Conservation (phyloP, 139 green algal genomes). For the Chlorokybus atmophyticus region DNA sequence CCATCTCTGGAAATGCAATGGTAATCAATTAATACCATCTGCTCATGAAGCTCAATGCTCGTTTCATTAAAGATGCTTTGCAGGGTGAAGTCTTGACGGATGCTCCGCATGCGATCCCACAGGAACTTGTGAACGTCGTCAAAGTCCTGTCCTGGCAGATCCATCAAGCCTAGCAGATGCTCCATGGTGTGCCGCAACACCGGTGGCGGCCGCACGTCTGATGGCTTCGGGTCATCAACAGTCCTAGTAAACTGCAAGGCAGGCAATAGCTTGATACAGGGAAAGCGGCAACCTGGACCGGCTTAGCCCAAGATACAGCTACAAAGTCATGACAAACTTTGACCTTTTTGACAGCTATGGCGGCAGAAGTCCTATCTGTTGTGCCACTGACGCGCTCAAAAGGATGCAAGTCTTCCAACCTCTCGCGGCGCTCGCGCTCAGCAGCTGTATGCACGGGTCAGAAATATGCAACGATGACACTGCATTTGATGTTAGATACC, state of each 20-base stretch:
- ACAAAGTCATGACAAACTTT: constrained; percentile 1
- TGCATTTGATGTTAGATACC: too few relatives aligned
- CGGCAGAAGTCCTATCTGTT: constrained; percentile 1
- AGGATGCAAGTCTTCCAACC: constrained; percentile 4
- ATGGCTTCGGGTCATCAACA: background rate
- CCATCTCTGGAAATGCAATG: constrained; percentile 41
- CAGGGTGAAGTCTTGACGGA: constrained; percentile 60
- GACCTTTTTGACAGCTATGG: constrained; percentile 22
- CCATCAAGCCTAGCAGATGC: constrained; percentile 54
- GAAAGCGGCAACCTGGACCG: constrained; percentile 3
- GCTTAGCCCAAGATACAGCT: background rate
- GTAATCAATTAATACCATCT: constrained; percentile 40
- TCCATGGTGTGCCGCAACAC: constrained; percentile 52
- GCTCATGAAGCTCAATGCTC: constrained; percentile 24
- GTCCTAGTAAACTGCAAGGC: constrained; percentile 50
- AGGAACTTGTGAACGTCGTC: constrained; percentile 60
- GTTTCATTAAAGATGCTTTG: constrained; percentile 37
- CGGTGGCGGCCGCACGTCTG: constrained; percentile 48
- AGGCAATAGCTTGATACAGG: background rate
- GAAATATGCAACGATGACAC: constrained; percentile 1
- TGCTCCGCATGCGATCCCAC: constrained; percentile 68
- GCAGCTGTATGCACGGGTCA: constrained; percentile 7
- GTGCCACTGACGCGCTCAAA: constrained; percentile 17
- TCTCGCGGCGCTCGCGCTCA: constrained; percentile 11
- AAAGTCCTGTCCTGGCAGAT: constrained; percentile 26